phyloP scores from a whole-genome alignment of 805 yeast genomes.

The Jamesozyma hellenica region DNA sequence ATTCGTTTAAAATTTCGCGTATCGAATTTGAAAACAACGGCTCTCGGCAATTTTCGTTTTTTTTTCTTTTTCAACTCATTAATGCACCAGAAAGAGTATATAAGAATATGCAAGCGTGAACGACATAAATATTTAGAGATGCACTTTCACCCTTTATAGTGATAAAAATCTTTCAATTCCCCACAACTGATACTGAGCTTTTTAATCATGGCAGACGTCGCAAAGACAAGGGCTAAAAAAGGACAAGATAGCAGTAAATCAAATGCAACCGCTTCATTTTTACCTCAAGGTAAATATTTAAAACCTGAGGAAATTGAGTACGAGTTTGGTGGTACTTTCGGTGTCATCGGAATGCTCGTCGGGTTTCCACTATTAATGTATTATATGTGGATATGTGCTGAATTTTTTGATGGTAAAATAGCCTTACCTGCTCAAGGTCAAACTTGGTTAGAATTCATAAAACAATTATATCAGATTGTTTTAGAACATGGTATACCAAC shows the following conservation, averaged over 20 bases:
- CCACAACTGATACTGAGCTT: neutral
- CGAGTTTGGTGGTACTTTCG: conserved; percentile 90
- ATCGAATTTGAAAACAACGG: too few relatives aligned
- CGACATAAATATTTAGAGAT: too few relatives aligned
- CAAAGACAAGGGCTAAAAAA: neutral
- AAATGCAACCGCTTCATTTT: conserved; percentile 7
- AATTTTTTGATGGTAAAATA: conserved; percentile 62
- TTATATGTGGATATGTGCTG: conserved; percentile 90
- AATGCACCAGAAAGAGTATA: too few relatives aligned
- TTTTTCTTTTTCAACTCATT: too few relatives aligned
- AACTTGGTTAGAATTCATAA: conserved; percentile 40
- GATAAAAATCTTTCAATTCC: neutral
- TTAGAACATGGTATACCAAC: conserved; percentile 50
- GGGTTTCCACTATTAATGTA: conserved; percentile 92
- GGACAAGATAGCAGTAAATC: neutral
- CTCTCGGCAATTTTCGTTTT: neutral
- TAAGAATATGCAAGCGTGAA: too few relatives aligned
- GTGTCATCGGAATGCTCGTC: conserved; percentile 82
- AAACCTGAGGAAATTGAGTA: conserved; percentile 51
- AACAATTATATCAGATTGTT: conserved; percentile 37
- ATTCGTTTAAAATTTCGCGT: too few relatives aligned
- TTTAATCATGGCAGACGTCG: too few relatives aligned
- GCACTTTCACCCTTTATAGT: neutral
- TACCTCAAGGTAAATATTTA: conserved; percentile 33
- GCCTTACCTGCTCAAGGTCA: conserved; percentile 62